Base-by-base conservation (phyloP, 768 basidiomycete genomes). In the Hysterangium stoloniferum region DNA sequence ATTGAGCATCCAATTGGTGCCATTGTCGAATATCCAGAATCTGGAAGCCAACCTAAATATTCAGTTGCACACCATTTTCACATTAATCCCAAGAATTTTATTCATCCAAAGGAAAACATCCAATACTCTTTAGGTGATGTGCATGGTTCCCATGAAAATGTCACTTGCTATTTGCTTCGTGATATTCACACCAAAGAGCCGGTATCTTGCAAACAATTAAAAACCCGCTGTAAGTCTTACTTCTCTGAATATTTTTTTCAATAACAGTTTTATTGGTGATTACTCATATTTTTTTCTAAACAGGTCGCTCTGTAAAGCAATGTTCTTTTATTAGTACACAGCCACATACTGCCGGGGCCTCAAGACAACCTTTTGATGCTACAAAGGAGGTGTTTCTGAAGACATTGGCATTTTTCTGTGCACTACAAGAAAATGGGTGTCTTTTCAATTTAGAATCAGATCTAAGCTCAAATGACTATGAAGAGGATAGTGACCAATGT, bases 321-420 rank as follows among this genome's bases (percentile, higher is more conserved):
- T 49, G 47, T 27, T 49, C 47, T 9, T 49, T 49, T 17, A 49
- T 25, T 49, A 35, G 11, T 40, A 22, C 31, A 17, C n/a, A n/a
- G 11, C 34, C 5, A 20, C 19, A 12, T 9, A 36, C n/a, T n/a
- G n/a, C 35, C 5, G 13, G 25, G 33, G n/a, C 15, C 24, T 7
- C 31, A 5, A 13, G 4, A 12, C 13, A 38, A 27, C 6, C n/a
- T 22, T 27, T 37, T 27, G 5, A 49, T 17, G 27, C 19, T 24
- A 11, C 5, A 44, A 11, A 22, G 9, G 55, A 58, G 36, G 47
- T 62, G 5, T 61, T 62, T 45, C 17, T 40, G 2, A 61, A 61
- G 34, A 62, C 61, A 5, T 41, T 62, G 3, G 57, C 52, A 2
- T 57, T 62, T 41, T 62, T 48, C 35, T 59, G 57, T 50, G 52